These are phyloP conservation scores for Mortierella sp. DNA, from an alignment of 371 early-diverging fungal genomes.

Conservation along the genomic window DNA sequence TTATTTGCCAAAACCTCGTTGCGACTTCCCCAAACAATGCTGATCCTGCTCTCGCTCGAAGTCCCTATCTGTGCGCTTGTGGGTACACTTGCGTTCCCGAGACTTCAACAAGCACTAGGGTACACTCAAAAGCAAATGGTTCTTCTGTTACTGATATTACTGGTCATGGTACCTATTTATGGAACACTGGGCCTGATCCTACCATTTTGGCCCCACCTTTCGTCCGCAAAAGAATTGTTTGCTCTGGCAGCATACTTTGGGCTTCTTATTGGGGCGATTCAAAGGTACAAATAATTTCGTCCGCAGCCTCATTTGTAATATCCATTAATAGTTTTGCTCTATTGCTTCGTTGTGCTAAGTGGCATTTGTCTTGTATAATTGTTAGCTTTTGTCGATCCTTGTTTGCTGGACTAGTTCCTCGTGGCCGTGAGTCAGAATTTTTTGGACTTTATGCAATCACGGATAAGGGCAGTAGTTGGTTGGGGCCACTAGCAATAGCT, in stretches of 20 bases:
- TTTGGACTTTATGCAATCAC: slow-evolving; percentile 54
- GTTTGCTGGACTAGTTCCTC: slow-evolving; percentile 46
- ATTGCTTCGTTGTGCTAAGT: background rate
- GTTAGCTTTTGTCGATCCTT: slow-evolving; percentile 45
- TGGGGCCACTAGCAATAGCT: slow-evolving; percentile 49
- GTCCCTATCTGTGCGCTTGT: slow-evolving; percentile 54
- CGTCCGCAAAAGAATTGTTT: slow-evolving; percentile 41
- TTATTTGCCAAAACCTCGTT: slow-evolving; percentile 53
- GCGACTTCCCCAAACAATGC: slow-evolving; percentile 27
- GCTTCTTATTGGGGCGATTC: slow-evolving; percentile 41
- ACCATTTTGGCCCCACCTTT: slow-evolving; percentile 43
- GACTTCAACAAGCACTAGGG: slow-evolving; percentile 19
- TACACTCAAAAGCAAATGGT: slow-evolving; percentile 52
- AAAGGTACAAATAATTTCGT: slow-evolving; percentile 33
- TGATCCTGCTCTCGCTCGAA: slow-evolving; percentile 48
- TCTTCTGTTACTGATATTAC: slow-evolving; percentile 32
- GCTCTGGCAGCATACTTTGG: slow-evolving; percentile 44
- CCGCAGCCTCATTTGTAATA: background rate
- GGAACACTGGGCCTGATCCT: slow-evolving; percentile 44
- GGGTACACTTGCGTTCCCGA: slow-evolving; percentile 48
- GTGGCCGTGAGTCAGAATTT: slow-evolving; percentile 52
- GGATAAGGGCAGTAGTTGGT: slow-evolving; percentile 56
- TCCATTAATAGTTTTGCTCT: background rate
- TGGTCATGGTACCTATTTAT: slow-evolving; percentile 50
- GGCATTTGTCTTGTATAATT: background rate